Percentiles rank a stretch among this genome's conserved stretches.
Conservation (phyloP, 2,329 filamentous ascomycete genomes). For the Epichloe baconii region DNA sequence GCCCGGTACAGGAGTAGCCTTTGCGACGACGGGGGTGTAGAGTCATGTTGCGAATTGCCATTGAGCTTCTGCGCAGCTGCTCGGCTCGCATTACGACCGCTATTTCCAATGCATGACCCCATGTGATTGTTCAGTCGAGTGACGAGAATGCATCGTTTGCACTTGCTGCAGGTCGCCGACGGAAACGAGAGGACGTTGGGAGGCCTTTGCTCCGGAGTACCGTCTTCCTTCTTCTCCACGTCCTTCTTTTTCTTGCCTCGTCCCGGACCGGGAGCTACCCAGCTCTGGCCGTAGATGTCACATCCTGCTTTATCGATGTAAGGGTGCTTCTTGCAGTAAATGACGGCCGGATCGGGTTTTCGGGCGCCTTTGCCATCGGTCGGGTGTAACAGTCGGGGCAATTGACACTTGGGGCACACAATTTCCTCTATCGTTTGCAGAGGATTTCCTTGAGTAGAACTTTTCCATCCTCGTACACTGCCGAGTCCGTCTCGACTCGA, state of each 20-base stretch:
- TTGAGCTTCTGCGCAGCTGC: slow-evolving; percentile 52
- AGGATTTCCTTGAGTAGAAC: slow-evolving; percentile 58
- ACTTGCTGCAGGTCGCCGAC: slow-evolving; percentile 54
- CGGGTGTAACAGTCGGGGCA: slow-evolving; percentile 60
- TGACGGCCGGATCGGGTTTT: slow-evolving; percentile 52
- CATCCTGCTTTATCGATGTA: slow-evolving; percentile 65
- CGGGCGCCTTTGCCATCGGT: slow-evolving; percentile 55
- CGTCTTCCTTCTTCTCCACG: slow-evolving; percentile 46
- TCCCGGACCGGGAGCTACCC: slow-evolving; percentile 56
- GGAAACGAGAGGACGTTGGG: slow-evolving; percentile 51
- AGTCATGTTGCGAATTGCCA: slow-evolving; percentile 39
- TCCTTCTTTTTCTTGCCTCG: slow-evolving; percentile 72
- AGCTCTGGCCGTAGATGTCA: slow-evolving; percentile 74
- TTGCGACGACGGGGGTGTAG: slow-evolving; percentile 50
- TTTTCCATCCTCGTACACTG: slow-evolving; percentile 55
- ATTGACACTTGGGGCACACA: slow-evolving; percentile 59
- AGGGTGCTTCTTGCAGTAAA: slow-evolving; percentile 69
- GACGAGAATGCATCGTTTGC: slow-evolving; percentile 52
- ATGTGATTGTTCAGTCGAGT: slow-evolving; percentile 56
- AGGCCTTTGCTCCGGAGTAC: slow-evolving; percentile 40
- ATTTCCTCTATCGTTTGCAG: slow-evolving; percentile 59
- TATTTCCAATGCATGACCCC: slow-evolving; percentile 55
- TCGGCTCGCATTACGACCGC: slow-evolving; percentile 47
- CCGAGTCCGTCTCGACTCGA: slow-evolving; percentile 52
- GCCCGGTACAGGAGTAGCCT: slow-evolving; percentile 43